These are phyloP conservation scores for Fusarium mexicanum DNA, from an alignment of 2,329 filamentous ascomycete species.

Conservation along the genomic window DNA sequence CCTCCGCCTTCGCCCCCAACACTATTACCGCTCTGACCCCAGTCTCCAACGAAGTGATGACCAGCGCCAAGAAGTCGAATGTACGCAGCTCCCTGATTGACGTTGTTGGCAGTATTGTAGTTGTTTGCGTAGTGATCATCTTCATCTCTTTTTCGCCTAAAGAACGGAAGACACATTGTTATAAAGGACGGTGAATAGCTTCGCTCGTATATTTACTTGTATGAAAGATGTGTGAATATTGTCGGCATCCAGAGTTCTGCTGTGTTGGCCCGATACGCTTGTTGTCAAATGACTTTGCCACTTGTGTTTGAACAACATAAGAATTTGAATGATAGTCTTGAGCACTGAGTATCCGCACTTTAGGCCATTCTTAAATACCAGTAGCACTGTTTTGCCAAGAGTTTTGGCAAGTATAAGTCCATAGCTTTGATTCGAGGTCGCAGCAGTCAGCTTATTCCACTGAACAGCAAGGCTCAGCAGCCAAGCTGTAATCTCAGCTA, in stretches of 20 bases:
- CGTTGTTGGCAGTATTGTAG: too few species aligned
- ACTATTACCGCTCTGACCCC: neutral
- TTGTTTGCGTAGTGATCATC: neutral
- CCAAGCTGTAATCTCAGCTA: neutral
- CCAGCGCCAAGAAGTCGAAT: neutral
- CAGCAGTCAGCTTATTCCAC: neutral
- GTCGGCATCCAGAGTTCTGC: neutral
- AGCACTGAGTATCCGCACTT: neutral
- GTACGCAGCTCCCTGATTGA: neutral
- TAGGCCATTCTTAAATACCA: neutral
- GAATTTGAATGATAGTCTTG: neutral
- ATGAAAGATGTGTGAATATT: neutral
- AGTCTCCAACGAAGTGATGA: neutral
- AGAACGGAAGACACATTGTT: neutral
- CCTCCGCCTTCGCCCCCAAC: neutral
- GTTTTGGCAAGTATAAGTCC: neutral
- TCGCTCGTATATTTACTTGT: neutral
- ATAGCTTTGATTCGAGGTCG: neutral
- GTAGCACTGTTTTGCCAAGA: neutral
- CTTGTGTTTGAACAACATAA: neutral
- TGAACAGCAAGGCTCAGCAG: neutral
- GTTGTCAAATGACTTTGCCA: too few species aligned
- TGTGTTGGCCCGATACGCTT: too few species aligned
- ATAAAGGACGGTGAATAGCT: neutral
- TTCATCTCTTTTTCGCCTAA: neutral